Evolutionary conservation across 345 rosid species (phyloP).

Genomic region (Rhodamnia rubescens): DNA sequence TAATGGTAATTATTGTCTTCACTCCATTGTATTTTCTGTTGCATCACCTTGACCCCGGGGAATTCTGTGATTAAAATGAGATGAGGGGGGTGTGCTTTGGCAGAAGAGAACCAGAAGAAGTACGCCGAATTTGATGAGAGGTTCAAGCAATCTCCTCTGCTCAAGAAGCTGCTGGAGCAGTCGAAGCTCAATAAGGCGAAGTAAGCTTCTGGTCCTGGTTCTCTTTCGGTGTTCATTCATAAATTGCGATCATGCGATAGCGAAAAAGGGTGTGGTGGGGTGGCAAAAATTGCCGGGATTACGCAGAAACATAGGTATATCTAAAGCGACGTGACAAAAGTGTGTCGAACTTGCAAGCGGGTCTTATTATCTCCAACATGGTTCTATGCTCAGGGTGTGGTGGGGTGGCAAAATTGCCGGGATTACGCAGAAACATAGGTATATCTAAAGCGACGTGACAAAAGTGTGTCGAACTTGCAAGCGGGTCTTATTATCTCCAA

Average conservation of each 20-base stretch:
- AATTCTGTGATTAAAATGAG: not conserved
- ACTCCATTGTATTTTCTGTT: not conserved
- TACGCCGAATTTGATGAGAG: slow-evolving; percentile 71
- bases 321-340: not conserved
- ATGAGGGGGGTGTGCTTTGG: not conserved
- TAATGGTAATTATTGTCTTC: slow-evolving; percentile 38
- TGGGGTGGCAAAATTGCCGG: not conserved
- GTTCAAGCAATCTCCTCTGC: slow-evolving; percentile 76
- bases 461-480: not conserved
- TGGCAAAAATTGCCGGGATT: not conserved
- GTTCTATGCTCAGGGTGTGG: not conserved
- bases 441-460: not conserved
- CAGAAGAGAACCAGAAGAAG: slow-evolving; percentile 91
- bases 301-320: not conserved
- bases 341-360: not conserved
- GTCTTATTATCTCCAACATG: not conserved
- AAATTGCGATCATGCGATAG: not conserved
- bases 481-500: not conserved
- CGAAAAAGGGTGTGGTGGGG: not conserved
- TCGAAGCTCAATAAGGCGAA: slow-evolving; percentile 73
- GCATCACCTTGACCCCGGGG: not conserved
- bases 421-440: not conserved
- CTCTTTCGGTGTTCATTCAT: not conserved
- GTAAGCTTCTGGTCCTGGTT: slow-evolving; percentile 14
- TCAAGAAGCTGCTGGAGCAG: slow-evolving; percentile 68